These are phyloP conservation scores for Sungouiella blattae DNA, from an alignment of 805 yeast genomes.

Conservation along the genomic window DNA sequence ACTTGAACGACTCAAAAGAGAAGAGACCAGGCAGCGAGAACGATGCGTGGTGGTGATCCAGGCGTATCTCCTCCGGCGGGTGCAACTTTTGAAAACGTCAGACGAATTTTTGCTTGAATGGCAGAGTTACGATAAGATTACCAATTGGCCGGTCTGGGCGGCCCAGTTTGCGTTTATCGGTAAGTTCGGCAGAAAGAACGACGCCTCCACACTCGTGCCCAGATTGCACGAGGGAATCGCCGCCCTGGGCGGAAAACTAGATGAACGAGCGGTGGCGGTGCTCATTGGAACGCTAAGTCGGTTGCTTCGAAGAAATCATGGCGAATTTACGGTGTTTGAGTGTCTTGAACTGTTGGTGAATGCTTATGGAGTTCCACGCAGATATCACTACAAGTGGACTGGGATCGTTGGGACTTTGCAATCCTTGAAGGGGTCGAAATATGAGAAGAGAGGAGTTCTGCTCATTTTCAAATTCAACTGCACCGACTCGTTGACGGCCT, in stretches of 20 bases:
- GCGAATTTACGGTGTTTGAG: neutral
- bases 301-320: slow-evolving; percentile 1
- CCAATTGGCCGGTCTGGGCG: slow-evolving; percentile 20
- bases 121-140: slow-evolving; percentile 6
- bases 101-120: slow-evolving; percentile 15
- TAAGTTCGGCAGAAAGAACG: slow-evolving; percentile 7
- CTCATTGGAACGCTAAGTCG: slow-evolving; percentile 5
- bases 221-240: slow-evolving; percentile 1
- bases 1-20: slow-evolving; percentile 64
- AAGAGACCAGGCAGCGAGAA: slow-evolving; percentile 46
- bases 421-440: neutral
- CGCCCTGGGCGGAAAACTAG: neutral
- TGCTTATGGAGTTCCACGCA: neutral
- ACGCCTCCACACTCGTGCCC: slow-evolving; percentile 1
- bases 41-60: slow-evolving; percentile 53
- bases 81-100: slow-evolving; percentile 29
- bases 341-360: slow-evolving; percentile 1
- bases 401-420: neutral
- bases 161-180: slow-evolving; percentile 18
- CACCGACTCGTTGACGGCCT: slow-evolving; percentile 3
- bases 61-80: slow-evolving; percentile 38
- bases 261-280: slow-evolving; percentile 2
- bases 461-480: slow-evolving; percentile 4
- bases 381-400: neutral
- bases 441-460: neutral